Base-by-base conservation (phyloP, 2,329 filamentous ascomycete species). In the Apiospora aurea region DNA sequence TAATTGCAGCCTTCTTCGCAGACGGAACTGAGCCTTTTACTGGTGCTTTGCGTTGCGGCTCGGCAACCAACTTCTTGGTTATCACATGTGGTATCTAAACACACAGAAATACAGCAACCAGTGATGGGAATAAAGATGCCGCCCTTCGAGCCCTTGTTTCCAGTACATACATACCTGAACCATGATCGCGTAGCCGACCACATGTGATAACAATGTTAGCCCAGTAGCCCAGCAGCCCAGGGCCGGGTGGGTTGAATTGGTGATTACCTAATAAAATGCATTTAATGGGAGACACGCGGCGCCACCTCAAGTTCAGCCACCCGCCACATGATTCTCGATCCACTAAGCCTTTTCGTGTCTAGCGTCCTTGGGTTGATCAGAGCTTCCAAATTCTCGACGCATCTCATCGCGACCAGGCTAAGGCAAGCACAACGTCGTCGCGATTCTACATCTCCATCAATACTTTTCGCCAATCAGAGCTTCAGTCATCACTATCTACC, bases 311-410 rank as follows among this genome's bases (percentile, higher is more conserved):
- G 51, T 41, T 18, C 57, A 64, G 57, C 57, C 57, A 64, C 57
- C 8, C 18, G 57, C 57, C 57, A 64, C 57, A 41, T 38, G 10
- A 14, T 14, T 41, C 6, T 13, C 10, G 11, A 41, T 38, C 57
- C 57, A 64, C 57, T 64, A 64, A 64, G 41, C 57, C 11, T 64
- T 64, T 64, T 64, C 34, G 34, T 34, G 34, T 21, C 34, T 64
- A 64, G 57, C 57, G 57, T 11, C 34, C 57, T 0, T 38, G 2
- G 5, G 57, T 38, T 38, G 21, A 64, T 41, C 57, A 64, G 57
- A 64, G 57, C 57, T 64, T 64, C 57, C 57, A 64, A 64, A 64
- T 41, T 64, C 57, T 64, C 57, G 57, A 64, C 57, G 57, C 57
- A 64, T 64, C 57, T 24, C 57, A 38, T 11, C 34, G 34, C 57